A percentile compares a stretch with the other conserved stretches of the same genome.
These are phyloP conservation scores for Talaromyces ruber DNA, from an alignment of 495 filamentous ascomycete genomes.

Conservation along the genomic window DNA sequence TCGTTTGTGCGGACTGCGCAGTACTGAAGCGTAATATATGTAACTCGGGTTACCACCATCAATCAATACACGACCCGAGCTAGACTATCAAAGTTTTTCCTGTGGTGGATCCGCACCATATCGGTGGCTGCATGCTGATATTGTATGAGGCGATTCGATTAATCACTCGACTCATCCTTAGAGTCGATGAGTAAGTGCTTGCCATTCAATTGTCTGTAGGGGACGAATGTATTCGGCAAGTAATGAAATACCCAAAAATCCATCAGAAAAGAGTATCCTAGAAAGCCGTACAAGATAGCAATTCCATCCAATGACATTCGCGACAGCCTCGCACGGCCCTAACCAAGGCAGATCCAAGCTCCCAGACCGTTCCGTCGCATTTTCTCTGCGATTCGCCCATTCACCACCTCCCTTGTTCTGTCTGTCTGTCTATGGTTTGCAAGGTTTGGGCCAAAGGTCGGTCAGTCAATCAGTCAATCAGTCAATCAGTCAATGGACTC, in stretches of 20 bases:
- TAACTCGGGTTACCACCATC: background rate
- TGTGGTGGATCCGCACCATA: background rate
- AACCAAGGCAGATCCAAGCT: conserved; percentile 1
- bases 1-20: too few species aligned
- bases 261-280: too few species aligned
- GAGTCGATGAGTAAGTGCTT: background rate
- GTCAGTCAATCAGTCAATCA: background rate
- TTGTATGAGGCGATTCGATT: background rate
- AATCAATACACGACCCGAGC: background rate
- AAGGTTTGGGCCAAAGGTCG: background rate
- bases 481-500: background rate
- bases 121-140: background rate
- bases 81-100: conserved; percentile 3
- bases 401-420: background rate
- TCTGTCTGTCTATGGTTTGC: background rate
- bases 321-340: background rate
- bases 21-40: background rate
- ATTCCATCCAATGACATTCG: background rate
- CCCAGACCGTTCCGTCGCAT: background rate
- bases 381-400: background rate
- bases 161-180: background rate
- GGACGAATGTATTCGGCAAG: too few species aligned
- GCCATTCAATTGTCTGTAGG: too few species aligned
- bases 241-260: background rate
- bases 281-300: background rate